Percentiles rank a stretch among this genome's conserved stretches.
Evolutionary conservation across 495 filamentous ascomycete species (phyloP).

Genomic region (Hyphodiscus hymeniophilus): DNA sequence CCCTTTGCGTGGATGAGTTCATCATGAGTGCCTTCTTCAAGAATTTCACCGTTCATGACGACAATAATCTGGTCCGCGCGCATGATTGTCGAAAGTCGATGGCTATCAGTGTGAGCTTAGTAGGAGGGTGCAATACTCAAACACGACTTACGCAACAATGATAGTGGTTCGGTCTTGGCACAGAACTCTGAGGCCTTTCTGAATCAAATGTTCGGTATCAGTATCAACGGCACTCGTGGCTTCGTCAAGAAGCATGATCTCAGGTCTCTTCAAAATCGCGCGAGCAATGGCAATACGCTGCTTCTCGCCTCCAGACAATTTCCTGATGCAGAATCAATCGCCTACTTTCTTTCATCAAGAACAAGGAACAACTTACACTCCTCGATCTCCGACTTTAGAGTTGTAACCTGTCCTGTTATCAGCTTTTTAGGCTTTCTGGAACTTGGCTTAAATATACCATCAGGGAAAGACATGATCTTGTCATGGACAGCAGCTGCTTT

Average conservation of each 20-base stretch:
- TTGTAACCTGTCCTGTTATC: slow-evolving; percentile 31
- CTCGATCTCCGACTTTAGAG: slow-evolving; percentile 33
- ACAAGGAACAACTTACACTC: slow-evolving; percentile 21
- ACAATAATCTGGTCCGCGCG: slow-evolving; percentile 62
- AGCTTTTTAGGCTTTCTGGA: slow-evolving; percentile 6
- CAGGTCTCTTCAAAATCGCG: slow-evolving; percentile 49
- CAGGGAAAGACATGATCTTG: slow-evolving; percentile 57
- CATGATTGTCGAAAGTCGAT: slow-evolving; percentile 64
- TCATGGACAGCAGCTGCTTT: slow-evolving; percentile 61
- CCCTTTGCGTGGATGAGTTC: slow-evolving; percentile 46
- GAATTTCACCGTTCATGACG: slow-evolving; percentile 53
- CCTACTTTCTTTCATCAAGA: neutral
- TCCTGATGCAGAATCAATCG: slow-evolving; percentile 24
- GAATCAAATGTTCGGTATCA: slow-evolving; percentile 62
- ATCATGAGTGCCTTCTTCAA: slow-evolving; percentile 57
- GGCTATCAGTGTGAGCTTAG: slow-evolving; percentile 29
- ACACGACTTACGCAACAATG: slow-evolving; percentile 47
- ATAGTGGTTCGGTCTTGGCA: slow-evolving; percentile 53
- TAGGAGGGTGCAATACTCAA: no score
- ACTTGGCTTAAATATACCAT: slow-evolving; percentile 30
- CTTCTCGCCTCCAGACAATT: slow-evolving; percentile 66
- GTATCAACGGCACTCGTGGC: slow-evolving; percentile 52
- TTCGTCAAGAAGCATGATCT: slow-evolving; percentile 49
- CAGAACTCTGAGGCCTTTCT: slow-evolving; percentile 51
- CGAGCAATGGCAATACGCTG: slow-evolving; percentile 74